Percentiles rank a stretch among this genome's conserved stretches.
These are phyloP conservation scores for Nitzschia putrida DNA, from an alignment of 108 stramenopile genomes.

Conservation along the genomic window DNA sequence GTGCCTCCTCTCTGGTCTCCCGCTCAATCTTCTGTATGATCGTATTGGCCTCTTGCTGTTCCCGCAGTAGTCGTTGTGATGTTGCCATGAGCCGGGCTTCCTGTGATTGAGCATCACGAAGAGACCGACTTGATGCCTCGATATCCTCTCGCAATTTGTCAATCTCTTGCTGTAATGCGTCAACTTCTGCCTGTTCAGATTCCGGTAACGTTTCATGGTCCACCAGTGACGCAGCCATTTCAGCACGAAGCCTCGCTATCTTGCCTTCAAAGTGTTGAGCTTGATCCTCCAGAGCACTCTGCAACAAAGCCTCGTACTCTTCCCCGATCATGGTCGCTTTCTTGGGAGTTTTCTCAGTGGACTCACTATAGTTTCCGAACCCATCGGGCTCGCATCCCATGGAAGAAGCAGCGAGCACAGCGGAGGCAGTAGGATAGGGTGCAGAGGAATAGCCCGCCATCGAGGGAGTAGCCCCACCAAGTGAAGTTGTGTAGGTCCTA, in stretches of 20 bases:
- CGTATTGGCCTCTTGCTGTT: constrained; percentile 71
- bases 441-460: constrained; percentile 6
- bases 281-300: constrained; percentile 90
- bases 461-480: background rate
- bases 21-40: constrained; percentile 69
- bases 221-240: constrained; percentile 55
- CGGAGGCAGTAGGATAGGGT: background rate
- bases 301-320: constrained; percentile 85
- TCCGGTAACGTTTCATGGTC: constrained; percentile 48
- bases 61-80: constrained; percentile 65
- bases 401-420: background rate
- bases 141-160: constrained; percentile 44
- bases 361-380: background rate
- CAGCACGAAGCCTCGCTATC: constrained; percentile 64
- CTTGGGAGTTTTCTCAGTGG: constrained; percentile 45
- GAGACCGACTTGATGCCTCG: constrained; percentile 43
- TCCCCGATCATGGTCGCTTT: constrained; percentile 84
- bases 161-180: constrained; percentile 50
- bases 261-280: constrained; percentile 85
- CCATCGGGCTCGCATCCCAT: background rate
- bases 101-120: constrained; percentile 67
- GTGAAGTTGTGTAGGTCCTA: background rate
- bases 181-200: constrained; percentile 63
- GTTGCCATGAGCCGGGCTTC: constrained; percentile 61
- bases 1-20: constrained; percentile 51